A percentile compares a stretch with the other conserved stretches of the same genome.
phyloP scores from a whole-genome alignment of 805 yeast species.

The Millerago galiae region DNA sequence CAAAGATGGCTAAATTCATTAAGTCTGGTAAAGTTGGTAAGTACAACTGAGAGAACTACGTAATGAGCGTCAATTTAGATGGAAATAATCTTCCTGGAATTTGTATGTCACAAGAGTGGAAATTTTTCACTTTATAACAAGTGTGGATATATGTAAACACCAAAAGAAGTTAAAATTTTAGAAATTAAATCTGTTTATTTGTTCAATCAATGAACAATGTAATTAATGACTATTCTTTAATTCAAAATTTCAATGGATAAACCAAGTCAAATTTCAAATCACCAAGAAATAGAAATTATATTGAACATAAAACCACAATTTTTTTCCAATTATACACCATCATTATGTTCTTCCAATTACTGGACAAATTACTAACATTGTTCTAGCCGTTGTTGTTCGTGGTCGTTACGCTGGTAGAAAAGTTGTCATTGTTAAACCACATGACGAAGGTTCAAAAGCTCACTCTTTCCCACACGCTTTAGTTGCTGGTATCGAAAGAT shows the following conservation, averaged over 20 bases:
- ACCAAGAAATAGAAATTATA: too few species aligned
- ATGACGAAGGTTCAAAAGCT: constrained; percentile 97
- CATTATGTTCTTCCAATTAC: too few species aligned
- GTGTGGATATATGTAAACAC: too few species aligned
- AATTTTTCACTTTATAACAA: background rate
- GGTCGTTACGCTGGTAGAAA: constrained; percentile 99
- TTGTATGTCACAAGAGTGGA: background rate
- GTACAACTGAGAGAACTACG: constrained; percentile 30
- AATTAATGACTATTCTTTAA: too few species aligned
- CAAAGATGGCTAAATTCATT: constrained; percentile 93
- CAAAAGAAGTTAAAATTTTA: background rate
- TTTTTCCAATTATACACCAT: too few species aligned
- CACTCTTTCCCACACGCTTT: constrained; percentile 99
- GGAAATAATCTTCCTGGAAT: too few species aligned
- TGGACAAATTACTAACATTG: constrained; percentile 7
- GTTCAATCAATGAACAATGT: too few species aligned
- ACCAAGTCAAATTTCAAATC: too few species aligned
- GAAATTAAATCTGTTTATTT: too few species aligned
- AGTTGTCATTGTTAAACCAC: constrained; percentile 97
- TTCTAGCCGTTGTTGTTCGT: constrained; percentile 84
- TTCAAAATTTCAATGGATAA: too few species aligned
- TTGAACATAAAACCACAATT: too few species aligned
- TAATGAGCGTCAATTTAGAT: background rate
- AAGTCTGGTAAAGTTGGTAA: constrained; percentile 94
- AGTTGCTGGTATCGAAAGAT: constrained; percentile 98